A percentile compares a stretch with the other conserved stretches of the same genome.
Conservation (phyloP, 768 basidiomycete genomes). For the Leucocoprinus birnbaumii region DNA sequence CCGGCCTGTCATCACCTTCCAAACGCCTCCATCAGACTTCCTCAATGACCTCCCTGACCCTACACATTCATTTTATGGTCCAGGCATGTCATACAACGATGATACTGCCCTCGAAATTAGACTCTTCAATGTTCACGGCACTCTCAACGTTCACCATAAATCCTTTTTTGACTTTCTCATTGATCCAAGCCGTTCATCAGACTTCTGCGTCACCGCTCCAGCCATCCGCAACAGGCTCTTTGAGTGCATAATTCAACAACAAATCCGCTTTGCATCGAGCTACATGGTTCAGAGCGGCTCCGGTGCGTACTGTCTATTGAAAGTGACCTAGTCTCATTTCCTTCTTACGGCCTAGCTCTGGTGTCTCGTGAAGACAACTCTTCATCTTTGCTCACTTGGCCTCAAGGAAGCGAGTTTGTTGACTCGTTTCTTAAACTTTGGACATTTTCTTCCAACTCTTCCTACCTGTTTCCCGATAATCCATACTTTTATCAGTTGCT, state of each 20-base stretch:
- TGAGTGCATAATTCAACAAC: neutral
- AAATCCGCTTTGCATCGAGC: neutral
- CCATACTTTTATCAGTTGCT: neutral
- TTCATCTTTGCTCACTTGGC: neutral
- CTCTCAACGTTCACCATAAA: neutral
- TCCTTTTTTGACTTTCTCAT: slow-evolving; percentile 8
- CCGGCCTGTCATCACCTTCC: neutral
- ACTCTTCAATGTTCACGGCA: neutral
- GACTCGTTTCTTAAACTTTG: neutral
- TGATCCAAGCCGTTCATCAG: neutral
- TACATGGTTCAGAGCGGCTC: too few relatives aligned
- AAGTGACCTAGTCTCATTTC: too few relatives aligned
- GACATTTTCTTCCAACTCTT: neutral
- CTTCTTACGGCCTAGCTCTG: neutral
- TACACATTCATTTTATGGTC: neutral
- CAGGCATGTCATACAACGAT: too few relatives aligned
- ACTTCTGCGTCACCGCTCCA: neutral
- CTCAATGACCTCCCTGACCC: neutral
- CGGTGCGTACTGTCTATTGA: too few relatives aligned
- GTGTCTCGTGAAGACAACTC: neutral
- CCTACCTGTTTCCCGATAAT: neutral
- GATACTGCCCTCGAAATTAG: neutral
- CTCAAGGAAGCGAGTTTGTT: neutral
- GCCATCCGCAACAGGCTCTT: neutral
- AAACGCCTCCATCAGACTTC: too few relatives aligned